Base-by-base conservation (phyloP, 2,329 filamentous ascomycete species). In the Leptodontidium sp. region DNA sequence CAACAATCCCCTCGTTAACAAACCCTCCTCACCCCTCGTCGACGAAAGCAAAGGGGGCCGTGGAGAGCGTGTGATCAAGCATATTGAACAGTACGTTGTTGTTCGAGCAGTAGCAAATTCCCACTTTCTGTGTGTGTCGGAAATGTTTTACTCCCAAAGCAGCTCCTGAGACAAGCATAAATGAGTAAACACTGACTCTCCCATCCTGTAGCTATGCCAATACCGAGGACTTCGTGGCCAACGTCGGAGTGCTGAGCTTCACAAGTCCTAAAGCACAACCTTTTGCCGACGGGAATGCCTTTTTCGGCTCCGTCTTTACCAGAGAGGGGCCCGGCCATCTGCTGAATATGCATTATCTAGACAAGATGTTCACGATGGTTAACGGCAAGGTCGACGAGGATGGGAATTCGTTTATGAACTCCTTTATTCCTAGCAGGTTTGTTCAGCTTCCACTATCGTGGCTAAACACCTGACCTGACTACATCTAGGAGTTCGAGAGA, bases 231-330 rank as follows among this genome's bases (percentile, higher is more conserved):
- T 92, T 93, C 72, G 91, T 95, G 1, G 86, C 91, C 2, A 82
- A 89, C 11, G 92, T 90, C 84, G 93, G 93, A 0, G 88, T 94
- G 7, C 82, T 95, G 49, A 86, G 91, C 77, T 93, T 92, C 75
- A 83, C 65, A 17, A 63, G 57, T 21, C 66, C 71, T 0, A 38
- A 65, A 17, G 65, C 68, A 7, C 67, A 70, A 29, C 70, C 75
- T 24, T 69, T 64, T 21, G 68, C 68, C 6, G 68, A 69, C 26
- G 68, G 68, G 4, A 64, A 69, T 12, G 67, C 74, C 0, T 78
- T 75, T 43, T 76, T 76, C 71, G 76, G 76, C 1, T 68, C 72
- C 14, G 70, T 75, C 0, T 78, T 77, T 65, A 70, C 74, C 40
- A 67, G 69, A 5, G 45, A 61, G 6, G 71, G 70, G 2, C 45